Conservation (phyloP, 2,329 filamentous ascomycete species). For the Ceratocystis ficicola region DNA sequence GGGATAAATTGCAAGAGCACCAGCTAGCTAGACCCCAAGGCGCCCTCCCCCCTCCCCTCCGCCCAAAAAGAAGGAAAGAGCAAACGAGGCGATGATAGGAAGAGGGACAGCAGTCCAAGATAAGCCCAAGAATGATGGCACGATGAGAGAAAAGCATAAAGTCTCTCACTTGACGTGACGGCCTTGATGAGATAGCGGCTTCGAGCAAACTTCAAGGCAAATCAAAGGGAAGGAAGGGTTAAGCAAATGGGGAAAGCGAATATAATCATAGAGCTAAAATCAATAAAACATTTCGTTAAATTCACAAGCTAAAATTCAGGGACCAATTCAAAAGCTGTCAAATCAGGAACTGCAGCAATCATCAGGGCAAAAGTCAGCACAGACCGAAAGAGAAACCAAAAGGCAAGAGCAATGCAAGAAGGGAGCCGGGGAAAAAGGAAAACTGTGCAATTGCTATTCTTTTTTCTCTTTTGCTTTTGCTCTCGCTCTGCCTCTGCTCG, state of each 20-base stretch:
- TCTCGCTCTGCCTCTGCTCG: not conserved
- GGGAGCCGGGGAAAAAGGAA: not conserved
- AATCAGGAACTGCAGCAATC: slow-evolving; percentile 2
- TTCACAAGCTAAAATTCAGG: not conserved
- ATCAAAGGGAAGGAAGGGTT: not conserved
- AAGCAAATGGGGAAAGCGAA: not conserved
- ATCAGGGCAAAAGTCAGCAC: slow-evolving; percentile 10
- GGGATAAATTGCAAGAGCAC: not conserved
- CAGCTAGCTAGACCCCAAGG: not conserved
- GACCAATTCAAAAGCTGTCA: slow-evolving; percentile 9
- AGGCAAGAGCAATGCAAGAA: not conserved
- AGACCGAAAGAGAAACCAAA: not conserved
- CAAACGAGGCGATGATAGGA: not conserved
- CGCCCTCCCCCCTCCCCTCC: not conserved
- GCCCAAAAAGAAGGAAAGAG: not conserved
- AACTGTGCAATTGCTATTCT: not conserved
- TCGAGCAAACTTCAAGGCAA: not conserved
- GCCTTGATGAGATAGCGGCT: not conserved
- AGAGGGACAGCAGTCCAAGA: not conserved
- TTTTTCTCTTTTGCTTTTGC: not conserved
- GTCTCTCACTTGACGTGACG: not conserved
- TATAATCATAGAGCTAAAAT: not conserved
- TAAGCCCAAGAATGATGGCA: not conserved
- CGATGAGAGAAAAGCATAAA: not conserved
- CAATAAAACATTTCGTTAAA: not conserved